Evolutionary conservation across 179 eudicot genomes (phyloP).

Genomic region (Nepenthes alata): DNA sequence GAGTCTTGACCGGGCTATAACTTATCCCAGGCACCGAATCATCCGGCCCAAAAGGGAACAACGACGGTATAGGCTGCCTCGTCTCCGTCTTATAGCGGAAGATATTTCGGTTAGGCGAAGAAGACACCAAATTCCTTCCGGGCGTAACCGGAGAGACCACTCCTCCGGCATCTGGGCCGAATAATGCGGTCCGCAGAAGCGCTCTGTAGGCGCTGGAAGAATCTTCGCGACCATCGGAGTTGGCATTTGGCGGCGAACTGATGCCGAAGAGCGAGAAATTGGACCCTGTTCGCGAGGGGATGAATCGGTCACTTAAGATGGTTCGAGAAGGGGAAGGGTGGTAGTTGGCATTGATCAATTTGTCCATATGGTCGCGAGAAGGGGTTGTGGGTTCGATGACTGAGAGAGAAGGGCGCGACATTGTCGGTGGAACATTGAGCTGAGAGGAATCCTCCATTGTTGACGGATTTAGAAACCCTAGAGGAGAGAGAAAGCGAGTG

Average conservation of each 20-base stretch:
- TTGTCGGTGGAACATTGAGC: constrained; percentile 3
- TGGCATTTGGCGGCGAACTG: constrained; percentile 10
- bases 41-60: neutral
- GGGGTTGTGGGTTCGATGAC: constrained; percentile 21
- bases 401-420: constrained; percentile 3
- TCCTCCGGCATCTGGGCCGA: constrained; percentile 49
- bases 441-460: constrained; percentile 7
- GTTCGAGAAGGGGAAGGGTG: constrained; percentile 38
- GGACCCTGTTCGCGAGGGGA: constrained; percentile 66
- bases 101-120: constrained; percentile 3
- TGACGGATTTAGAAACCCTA: neutral
- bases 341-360: constrained; percentile 24
- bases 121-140: constrained; percentile 6
- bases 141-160: constrained; percentile 42
- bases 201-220: constrained; percentile 33
- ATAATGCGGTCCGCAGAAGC: constrained; percentile 48
- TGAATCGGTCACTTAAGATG: constrained; percentile 66
- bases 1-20: constrained; percentile 8
- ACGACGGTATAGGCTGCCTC: neutral
- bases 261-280: constrained; percentile 58
- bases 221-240: constrained; percentile 30
- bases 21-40: constrained; percentile 7
- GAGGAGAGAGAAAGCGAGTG: neutral
- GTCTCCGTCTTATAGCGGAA: constrained; percentile 12
- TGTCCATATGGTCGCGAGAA: constrained; percentile 19